Percentiles rank a stretch among this genome's conserved stretches.
phyloP scores from a whole-genome alignment of 768 basidiomycete genomes.

The Tubosaeta sp. region DNA sequence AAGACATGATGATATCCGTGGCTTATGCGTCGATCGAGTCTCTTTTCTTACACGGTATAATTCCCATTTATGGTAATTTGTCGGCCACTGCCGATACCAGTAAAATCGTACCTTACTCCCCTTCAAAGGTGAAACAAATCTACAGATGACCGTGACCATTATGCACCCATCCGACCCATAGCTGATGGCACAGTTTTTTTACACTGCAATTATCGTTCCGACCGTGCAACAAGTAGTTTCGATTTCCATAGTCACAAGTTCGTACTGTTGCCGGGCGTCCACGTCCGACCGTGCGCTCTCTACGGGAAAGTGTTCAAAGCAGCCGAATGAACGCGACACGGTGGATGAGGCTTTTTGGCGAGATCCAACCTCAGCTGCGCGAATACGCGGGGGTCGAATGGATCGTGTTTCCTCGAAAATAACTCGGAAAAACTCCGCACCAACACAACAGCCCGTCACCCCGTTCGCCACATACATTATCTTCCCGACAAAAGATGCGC shows the following conservation, averaged over 20 bases:
- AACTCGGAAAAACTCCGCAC: constrained; percentile 66
- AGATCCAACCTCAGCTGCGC: constrained; percentile 93
- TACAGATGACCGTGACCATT: constrained; percentile 96
- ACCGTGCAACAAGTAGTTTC: constrained; percentile 19
- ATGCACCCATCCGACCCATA: constrained; percentile 91
- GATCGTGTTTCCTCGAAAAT: constrained; percentile 81
- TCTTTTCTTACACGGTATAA: background rate
- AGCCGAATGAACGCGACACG: constrained; percentile 96
- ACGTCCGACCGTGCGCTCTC: constrained; percentile 88
- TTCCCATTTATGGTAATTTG: constrained; percentile 7
- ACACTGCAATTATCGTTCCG: constrained; percentile 77
- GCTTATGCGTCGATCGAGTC: background rate
- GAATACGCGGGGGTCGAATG: constrained; percentile 86
- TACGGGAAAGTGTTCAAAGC: constrained; percentile 83
- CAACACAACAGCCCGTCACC: constrained; percentile 90
- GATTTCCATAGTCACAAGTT: constrained; percentile 93
- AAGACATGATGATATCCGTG: constrained; percentile 9
- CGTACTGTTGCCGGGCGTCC: constrained; percentile 58
- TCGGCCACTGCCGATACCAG: background rate
- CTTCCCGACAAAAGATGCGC: constrained; percentile 72
- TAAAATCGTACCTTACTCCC: too few species aligned
- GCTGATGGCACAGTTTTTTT: constrained; percentile 96
- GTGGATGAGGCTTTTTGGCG: constrained; percentile 84
- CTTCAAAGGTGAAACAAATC: constrained; percentile 59
- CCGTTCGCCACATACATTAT: constrained; percentile 85